Evolutionary conservation across 495 filamentous ascomycete genomes (phyloP).

Genomic region (Lasiosphaeria miniovina): DNA sequence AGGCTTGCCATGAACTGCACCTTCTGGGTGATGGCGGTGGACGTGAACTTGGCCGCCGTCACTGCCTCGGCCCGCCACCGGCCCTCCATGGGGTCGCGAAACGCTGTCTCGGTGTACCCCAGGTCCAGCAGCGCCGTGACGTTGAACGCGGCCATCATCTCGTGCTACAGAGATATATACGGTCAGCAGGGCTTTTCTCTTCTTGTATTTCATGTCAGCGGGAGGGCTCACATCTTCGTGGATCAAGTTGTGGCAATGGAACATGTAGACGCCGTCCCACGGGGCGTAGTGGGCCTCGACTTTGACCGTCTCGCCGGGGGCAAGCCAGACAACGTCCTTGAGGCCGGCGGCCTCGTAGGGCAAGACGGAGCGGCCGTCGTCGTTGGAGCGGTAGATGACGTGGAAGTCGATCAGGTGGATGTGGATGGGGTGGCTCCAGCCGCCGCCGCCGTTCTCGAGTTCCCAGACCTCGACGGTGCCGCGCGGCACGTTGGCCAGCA

Average conservation of each 20-base stretch:
- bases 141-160: constrained; percentile 63
- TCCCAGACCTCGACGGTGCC: constrained; percentile 52
- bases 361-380: constrained; percentile 34
- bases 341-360: constrained; percentile 49
- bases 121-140: constrained; percentile 45
- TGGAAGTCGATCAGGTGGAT: constrained; percentile 60
- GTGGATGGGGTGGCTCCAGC: constrained; percentile 55
- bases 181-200: too few relatives aligned
- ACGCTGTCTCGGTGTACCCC: constrained; percentile 47
- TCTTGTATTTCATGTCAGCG: too few relatives aligned
- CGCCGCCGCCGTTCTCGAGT: constrained; percentile 45
- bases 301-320: constrained; percentile 43
- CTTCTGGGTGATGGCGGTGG: constrained; percentile 26
- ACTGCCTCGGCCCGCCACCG: constrained; percentile 30
- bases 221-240: constrained; percentile 45
- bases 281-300: constrained; percentile 51
- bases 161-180: constrained; percentile 30
- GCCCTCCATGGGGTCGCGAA: constrained; percentile 33
- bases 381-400: constrained; percentile 39
- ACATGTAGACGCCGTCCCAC: constrained; percentile 56
- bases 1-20: constrained; percentile 30
- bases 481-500: constrained; percentile 46
- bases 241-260: constrained; percentile 56
- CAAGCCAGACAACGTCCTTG: constrained; percentile 54
- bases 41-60: constrained; percentile 23